phyloP scores from a whole-genome alignment of 2,329 filamentous ascomycete species.

The Fusarium haematococcum region DNA sequence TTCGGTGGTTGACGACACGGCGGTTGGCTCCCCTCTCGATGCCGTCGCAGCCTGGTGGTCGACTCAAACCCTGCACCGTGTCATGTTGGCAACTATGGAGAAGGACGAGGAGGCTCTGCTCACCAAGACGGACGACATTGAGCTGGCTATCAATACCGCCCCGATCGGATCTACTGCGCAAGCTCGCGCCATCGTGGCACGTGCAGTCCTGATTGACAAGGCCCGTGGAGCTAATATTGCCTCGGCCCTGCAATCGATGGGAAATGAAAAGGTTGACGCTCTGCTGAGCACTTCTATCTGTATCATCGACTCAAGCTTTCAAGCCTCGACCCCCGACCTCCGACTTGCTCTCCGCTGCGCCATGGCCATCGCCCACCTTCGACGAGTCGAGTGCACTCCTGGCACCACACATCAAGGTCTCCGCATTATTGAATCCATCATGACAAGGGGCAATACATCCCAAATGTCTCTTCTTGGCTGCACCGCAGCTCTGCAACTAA shows the following conservation, averaged over 20 bases:
- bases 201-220: constrained; percentile 66
- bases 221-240: constrained; percentile 68
- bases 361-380: constrained; percentile 70
- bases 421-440: constrained; percentile 62
- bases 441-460: constrained; percentile 54
- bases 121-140: constrained; percentile 61
- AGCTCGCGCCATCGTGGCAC: constrained; percentile 68
- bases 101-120: constrained; percentile 53
- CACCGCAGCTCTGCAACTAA: constrained; percentile 68
- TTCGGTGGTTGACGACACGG: constrained; percentile 84
- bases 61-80: constrained; percentile 76
- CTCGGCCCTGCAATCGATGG: constrained; percentile 64
- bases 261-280: constrained; percentile 44
- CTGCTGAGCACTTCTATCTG: constrained; percentile 48
- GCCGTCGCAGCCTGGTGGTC: constrained; percentile 94
- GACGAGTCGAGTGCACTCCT: constrained; percentile 53
- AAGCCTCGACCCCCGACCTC: constrained; percentile 61
- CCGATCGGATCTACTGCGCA: constrained; percentile 82
- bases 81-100: constrained; percentile 73
- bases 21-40: constrained; percentile 88
- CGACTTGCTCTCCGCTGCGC: constrained; percentile 69
- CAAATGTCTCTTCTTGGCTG: constrained; percentile 69
- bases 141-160: constrained; percentile 77
- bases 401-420: constrained; percentile 56
- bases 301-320: constrained; percentile 59